Evolutionary conservation across 148 eudicot genomes (phyloP).

Genomic region (Cornus suecica): DNA sequence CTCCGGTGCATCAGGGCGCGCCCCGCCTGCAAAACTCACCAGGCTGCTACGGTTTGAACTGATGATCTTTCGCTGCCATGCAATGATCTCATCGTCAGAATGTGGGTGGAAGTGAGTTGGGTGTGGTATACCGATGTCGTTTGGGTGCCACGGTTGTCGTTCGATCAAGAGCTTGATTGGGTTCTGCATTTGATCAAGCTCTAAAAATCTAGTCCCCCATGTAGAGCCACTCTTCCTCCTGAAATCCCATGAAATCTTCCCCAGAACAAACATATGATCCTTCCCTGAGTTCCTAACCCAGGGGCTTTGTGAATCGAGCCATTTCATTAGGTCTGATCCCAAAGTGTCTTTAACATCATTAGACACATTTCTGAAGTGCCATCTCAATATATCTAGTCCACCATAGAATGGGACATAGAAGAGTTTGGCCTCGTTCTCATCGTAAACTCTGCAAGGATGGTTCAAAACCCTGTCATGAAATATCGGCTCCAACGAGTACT

Average conservation of each 20-base stretch:
- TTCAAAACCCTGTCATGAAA: constrained; percentile 58
- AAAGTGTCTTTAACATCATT: constrained; percentile 54
- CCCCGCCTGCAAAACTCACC: constrained; percentile 68
- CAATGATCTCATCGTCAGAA: constrained; percentile 48
- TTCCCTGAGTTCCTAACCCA: constrained; percentile 58
- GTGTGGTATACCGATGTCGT: constrained; percentile 74
- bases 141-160: constrained; percentile 68
- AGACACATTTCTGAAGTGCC: constrained; percentile 68
- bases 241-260: constrained; percentile 84
- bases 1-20: constrained; percentile 29
- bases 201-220: constrained; percentile 63
- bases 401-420: constrained; percentile 86
- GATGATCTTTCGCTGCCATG: constrained; percentile 47
- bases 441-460: constrained; percentile 77
- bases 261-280: constrained; percentile 73
- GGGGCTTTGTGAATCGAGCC: constrained; percentile 43
- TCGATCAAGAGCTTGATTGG: constrained; percentile 75
- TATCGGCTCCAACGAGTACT: constrained; percentile 66
- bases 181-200: constrained; percentile 51
- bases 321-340: constrained; percentile 45
- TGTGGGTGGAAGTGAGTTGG: constrained; percentile 80
- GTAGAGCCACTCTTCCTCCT: constrained; percentile 30
- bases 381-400: constrained; percentile 61
- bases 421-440: constrained; percentile 54
- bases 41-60: constrained; percentile 31